Percentiles rank a stretch among this genome's conserved stretches.
phyloP scores from a whole-genome alignment of 139 green algal genomes.

The Micromonas commoda region DNA sequence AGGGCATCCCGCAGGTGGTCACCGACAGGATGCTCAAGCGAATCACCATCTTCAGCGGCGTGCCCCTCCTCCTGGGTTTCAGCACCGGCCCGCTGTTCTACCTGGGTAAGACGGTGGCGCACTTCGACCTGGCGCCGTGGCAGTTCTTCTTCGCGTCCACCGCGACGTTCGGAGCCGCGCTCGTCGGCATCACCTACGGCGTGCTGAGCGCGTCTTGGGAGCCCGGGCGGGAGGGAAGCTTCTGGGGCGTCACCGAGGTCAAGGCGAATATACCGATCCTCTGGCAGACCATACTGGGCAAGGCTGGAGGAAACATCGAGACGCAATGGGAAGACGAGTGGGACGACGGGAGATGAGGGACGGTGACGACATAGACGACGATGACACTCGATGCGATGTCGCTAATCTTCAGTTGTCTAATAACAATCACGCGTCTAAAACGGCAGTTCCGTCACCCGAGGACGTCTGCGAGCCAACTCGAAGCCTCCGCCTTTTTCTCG shows the following conservation, averaged over 20 bases:
- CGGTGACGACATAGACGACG: too few species aligned
- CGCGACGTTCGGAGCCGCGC: conserved; percentile 62
- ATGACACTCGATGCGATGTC: too few species aligned
- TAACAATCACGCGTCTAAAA: too few species aligned
- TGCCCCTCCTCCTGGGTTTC: conserved; percentile 42
- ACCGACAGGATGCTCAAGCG: conserved; percentile 63
- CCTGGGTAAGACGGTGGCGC: conserved; percentile 49
- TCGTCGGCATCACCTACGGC: conserved; percentile 69
- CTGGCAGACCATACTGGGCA: conserved; percentile 19
- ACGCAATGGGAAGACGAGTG: background rate
- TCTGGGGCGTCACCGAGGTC: conserved; percentile 46
- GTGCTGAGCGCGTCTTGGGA: conserved; percentile 65
- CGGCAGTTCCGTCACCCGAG: too few species aligned
- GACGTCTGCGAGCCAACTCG: too few species aligned
- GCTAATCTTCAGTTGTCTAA: too few species aligned
- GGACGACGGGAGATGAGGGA: background rate
- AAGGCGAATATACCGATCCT: conserved; percentile 51
- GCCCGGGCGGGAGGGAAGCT: conserved; percentile 47
- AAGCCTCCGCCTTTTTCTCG: too few species aligned
- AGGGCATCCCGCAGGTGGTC: conserved; percentile 17
- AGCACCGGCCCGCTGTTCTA: conserved; percentile 38
- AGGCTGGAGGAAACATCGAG: background rate
- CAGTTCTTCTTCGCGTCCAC: conserved; percentile 52
- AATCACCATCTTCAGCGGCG: conserved; percentile 53
- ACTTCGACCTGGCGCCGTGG: conserved; percentile 51